Conservation (phyloP, 176 grass and related monocot species). For the Musa acuminata region DNA sequence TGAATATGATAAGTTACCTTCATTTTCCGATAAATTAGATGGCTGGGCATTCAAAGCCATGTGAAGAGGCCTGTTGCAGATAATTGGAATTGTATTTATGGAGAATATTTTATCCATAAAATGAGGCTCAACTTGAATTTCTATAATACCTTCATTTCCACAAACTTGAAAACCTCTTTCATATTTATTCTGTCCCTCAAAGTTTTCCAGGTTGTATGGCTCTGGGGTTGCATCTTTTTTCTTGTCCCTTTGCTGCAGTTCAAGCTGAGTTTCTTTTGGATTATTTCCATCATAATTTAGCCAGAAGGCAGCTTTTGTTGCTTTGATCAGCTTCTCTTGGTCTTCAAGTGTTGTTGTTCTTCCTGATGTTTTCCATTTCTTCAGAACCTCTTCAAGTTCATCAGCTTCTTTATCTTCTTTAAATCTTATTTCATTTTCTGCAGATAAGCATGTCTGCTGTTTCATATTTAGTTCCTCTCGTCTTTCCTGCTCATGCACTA, state of each 20-base stretch:
- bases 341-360: constrained; percentile 18
- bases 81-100: constrained; percentile 11
- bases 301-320: constrained; percentile 5
- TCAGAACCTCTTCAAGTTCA: constrained; percentile 13
- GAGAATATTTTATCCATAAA: constrained; percentile 10
- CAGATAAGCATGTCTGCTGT: constrained; percentile 5
- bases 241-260: constrained; percentile 16
- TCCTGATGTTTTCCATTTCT: constrained; percentile 26
- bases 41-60: constrained; percentile 18
- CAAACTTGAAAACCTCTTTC: constrained; percentile 1
- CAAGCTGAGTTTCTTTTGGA: constrained; percentile 16
- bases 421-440: constrained; percentile 1
- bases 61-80: constrained; percentile 7
- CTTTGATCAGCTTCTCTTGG: constrained; percentile 27
- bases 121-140: constrained; percentile 23
- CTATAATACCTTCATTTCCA: constrained; percentile 20
- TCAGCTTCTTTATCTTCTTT: constrained; percentile 15
- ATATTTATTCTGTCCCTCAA: constrained; percentile 8
- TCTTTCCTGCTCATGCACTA: constrained; percentile 24
- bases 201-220: constrained; percentile 23
- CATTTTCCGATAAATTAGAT: constrained; percentile 28
- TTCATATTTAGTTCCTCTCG: constrained; percentile 21
- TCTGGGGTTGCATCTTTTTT: constrained; percentile 12
- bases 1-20: constrained; percentile 12
- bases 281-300: constrained; percentile 15